These are phyloP conservation scores for Annulohypoxylon bovei DNA, from an alignment of 495 filamentous ascomycete species.

Conservation along the genomic window DNA sequence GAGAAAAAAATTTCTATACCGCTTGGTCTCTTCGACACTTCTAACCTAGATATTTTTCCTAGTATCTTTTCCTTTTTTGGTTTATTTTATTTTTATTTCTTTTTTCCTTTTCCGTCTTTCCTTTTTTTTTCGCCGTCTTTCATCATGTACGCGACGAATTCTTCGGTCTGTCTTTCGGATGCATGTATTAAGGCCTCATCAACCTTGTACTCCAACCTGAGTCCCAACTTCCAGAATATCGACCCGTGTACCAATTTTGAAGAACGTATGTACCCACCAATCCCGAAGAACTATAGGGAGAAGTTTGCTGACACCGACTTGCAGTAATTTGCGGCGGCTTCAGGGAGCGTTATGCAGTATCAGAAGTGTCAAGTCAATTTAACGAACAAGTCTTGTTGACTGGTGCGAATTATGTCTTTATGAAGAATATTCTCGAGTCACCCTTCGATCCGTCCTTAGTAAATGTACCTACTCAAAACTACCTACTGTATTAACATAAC, in stretches of 20 bases:
- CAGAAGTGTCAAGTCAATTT: constrained; percentile 67
- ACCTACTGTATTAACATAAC: constrained; percentile 48
- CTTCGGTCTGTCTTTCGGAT: constrained; percentile 24
- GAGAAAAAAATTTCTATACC: constrained; percentile 1
- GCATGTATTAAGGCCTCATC: constrained; percentile 70
- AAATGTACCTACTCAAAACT: neutral
- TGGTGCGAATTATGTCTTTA: constrained; percentile 62
- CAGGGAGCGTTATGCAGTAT: constrained; percentile 67
- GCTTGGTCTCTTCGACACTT: constrained; percentile 6
- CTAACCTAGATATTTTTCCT: neutral
- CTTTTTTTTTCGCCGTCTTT: neutral
- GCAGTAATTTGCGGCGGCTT: constrained; percentile 70
- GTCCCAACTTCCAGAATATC: constrained; percentile 65
- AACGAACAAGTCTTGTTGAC: constrained; percentile 60
- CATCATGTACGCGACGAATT: constrained; percentile 7
- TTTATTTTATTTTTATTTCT: neutral
- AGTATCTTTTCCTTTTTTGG: neutral
- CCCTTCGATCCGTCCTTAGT: constrained; percentile 52
- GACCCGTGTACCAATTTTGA: constrained; percentile 76
- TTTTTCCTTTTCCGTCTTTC: neutral
- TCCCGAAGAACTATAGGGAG: neutral
- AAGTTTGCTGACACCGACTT: neutral
- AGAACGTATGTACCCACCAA: constrained; percentile 29
- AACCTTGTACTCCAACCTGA: constrained; percentile 67
- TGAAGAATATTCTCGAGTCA: constrained; percentile 69